Evolutionary conservation across 1,284 basidiomycete genomes (phyloP).

Genomic region (Peniophora sp.): DNA sequence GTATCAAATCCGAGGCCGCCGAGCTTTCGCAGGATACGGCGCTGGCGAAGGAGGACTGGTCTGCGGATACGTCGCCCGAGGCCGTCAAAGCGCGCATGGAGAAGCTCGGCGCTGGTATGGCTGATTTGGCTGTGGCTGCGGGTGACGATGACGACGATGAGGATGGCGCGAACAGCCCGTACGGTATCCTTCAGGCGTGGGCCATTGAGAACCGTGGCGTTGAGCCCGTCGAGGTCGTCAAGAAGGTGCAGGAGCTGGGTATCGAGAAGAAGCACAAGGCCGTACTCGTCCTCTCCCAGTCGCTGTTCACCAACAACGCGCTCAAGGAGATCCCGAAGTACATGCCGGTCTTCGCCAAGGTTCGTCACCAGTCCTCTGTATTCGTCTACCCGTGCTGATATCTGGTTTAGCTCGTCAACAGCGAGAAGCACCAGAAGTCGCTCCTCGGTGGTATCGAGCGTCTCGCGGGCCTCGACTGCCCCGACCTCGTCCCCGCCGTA

Average conservation of each 20-base stretch:
- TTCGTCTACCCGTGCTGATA: slow-evolving; percentile 2
- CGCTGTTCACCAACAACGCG: slow-evolving; percentile 80
- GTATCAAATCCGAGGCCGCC: slow-evolving; percentile 83
- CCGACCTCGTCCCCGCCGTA: slow-evolving; percentile 57
- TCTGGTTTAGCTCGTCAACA: slow-evolving; percentile 51
- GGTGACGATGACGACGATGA: slow-evolving; percentile 84
- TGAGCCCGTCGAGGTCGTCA: slow-evolving; percentile 64
- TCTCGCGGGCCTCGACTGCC: slow-evolving; percentile 65
- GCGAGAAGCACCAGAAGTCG: slow-evolving; percentile 94
- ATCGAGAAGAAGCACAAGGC: slow-evolving; percentile 97
- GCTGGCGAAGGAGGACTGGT: slow-evolving; percentile 77
- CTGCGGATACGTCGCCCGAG: slow-evolving; percentile 85
- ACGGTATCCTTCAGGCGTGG: slow-evolving; percentile 82
- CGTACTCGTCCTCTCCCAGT: slow-evolving; percentile 78
- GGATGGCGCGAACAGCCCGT: slow-evolving; percentile 83
- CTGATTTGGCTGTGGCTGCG: slow-evolving; percentile 41
- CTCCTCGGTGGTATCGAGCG: slow-evolving; percentile 88
- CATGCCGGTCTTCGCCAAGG: slow-evolving; percentile 75
- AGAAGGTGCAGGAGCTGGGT: slow-evolving; percentile 87
- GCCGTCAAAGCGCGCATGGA: slow-evolving; percentile 85
- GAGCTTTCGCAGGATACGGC: slow-evolving; percentile 57
- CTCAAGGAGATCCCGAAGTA: slow-evolving; percentile 70
- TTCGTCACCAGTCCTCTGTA: slow-evolving; percentile 20
- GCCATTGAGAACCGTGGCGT: slow-evolving; percentile 67
- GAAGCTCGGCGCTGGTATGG: slow-evolving; percentile 65